phyloP scores from a whole-genome alignment of 2,329 filamentous ascomycete genomes.

The Fusarium marasasianum region DNA sequence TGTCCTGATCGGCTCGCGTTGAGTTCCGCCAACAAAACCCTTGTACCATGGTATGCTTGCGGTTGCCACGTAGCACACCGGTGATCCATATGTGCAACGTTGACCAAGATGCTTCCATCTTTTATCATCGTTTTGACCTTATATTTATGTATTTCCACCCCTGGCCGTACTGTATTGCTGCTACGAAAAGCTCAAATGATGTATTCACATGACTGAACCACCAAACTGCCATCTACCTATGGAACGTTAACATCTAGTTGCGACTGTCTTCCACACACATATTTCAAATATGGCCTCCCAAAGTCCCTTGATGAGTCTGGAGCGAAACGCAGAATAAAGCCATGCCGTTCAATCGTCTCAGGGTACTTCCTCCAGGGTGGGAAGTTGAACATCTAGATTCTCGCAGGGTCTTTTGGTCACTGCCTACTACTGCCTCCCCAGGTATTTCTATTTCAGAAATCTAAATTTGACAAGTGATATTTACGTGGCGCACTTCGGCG shows the following conservation, averaged over 20 bases:
- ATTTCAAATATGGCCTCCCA: background rate
- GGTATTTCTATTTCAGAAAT: background rate
- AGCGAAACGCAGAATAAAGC: background rate
- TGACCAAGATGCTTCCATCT: background rate
- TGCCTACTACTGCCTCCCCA: background rate
- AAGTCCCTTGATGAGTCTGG: background rate
- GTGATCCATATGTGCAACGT: background rate
- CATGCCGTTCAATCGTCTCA: background rate
- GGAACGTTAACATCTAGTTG: background rate
- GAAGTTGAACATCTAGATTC: background rate
- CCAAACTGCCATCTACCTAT: background rate
- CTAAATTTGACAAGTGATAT: background rate
- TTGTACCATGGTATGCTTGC: background rate
- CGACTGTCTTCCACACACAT: background rate
- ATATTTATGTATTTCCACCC: background rate
- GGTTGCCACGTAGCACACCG: background rate
- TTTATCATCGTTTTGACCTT: background rate
- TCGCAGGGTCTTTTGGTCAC: background rate
- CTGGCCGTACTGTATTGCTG: background rate
- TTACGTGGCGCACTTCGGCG: background rate
- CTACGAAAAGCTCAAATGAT: background rate
- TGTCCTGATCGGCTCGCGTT: background rate
- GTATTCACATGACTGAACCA: background rate
- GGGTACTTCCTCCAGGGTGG: background rate
- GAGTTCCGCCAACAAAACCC: background rate